phyloP scores from a whole-genome alignment of 306 rosid species.

The Quercus parvula region DNA sequence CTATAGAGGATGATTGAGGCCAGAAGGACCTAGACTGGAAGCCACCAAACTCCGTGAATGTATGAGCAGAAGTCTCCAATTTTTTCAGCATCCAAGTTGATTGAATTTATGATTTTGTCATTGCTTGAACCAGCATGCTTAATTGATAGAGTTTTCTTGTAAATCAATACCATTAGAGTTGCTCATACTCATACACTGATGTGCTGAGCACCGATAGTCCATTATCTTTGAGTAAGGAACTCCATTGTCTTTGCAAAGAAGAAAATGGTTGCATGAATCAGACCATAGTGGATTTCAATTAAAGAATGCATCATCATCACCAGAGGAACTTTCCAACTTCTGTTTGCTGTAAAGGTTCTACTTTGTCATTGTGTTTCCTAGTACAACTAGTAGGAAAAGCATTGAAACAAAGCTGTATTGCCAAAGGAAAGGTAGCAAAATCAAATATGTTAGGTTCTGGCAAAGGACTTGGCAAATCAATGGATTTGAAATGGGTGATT shows the following conservation, averaged over 20 bases:
- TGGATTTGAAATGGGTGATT: conserved; percentile 18
- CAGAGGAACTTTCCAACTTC: conserved; percentile 19
- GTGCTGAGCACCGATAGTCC: conserved; percentile 82
- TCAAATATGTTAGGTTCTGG: conserved; percentile 34
- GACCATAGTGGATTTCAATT: conserved; percentile 42
- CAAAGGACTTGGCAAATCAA: conserved; percentile 18
- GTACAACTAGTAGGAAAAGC: conserved; percentile 5
- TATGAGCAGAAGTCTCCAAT: too few species aligned
- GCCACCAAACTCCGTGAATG: too few species aligned
- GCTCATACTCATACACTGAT: conserved; percentile 58
- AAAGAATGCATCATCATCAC: conserved; percentile 26
- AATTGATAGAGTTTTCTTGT: too few species aligned
- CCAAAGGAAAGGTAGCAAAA: conserved; percentile 49
- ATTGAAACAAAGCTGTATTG: conserved; percentile 44
- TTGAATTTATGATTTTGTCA: too few species aligned
- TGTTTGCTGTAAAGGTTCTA: conserved; percentile 39
- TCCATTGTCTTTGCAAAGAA: too few species aligned
- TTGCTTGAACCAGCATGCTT: too few species aligned
- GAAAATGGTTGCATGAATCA: conserved; percentile 68
- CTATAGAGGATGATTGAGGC: too few species aligned
- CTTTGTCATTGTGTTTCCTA: conserved; percentile 25
- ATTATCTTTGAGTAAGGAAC: conserved; percentile 43
- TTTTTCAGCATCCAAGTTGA: too few species aligned
- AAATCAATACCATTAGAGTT: too few species aligned
- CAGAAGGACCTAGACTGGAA: too few species aligned